Conservation (phyloP, 805 yeast genomes). For the Candida sphagnicola region DNA sequence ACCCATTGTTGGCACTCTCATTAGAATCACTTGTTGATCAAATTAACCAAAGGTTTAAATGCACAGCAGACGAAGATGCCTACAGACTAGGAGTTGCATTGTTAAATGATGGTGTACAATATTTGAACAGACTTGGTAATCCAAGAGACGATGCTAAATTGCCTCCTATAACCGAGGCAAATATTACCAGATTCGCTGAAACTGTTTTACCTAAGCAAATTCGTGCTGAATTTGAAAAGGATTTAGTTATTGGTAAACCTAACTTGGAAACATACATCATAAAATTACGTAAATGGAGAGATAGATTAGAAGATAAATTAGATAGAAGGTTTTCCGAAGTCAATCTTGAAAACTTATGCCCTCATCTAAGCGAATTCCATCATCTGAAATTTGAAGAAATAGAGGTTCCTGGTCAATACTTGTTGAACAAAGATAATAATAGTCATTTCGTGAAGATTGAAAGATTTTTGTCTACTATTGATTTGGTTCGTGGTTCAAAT, state of each 20-base stretch:
- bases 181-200: conserved; percentile 85
- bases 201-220: conserved; percentile 86
- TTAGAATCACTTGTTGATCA: conserved; percentile 95
- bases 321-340: conserved; percentile 80
- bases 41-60: conserved; percentile 87
- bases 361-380: conserved; percentile 94
- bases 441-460: conserved; percentile 91
- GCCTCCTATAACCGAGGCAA: conserved; percentile 89
- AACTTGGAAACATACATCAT: conserved; percentile 82
- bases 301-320: conserved; percentile 83
- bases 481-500: conserved; percentile 83
- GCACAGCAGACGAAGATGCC: conserved; percentile 93
- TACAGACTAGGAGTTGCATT: conserved; percentile 90
- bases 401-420: conserved; percentile 95
- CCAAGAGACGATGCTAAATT: conserved; percentile 85
- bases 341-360: conserved; percentile 85
- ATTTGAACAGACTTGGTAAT: conserved; percentile 77
- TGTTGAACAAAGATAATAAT: conserved; percentile 82
- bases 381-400: conserved; percentile 97
- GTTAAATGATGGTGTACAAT: conserved; percentile 89
- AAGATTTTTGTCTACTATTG: conserved; percentile 84
- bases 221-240: conserved; percentile 85
- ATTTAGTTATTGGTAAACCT: conserved; percentile 83
- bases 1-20: conserved; percentile 87
- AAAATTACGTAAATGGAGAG: conserved; percentile 87